Percentiles rank a stretch among this genome's conserved stretches.
phyloP scores from a whole-genome alignment of 345 rosid species.

The Rhodamnia rubescens region DNA sequence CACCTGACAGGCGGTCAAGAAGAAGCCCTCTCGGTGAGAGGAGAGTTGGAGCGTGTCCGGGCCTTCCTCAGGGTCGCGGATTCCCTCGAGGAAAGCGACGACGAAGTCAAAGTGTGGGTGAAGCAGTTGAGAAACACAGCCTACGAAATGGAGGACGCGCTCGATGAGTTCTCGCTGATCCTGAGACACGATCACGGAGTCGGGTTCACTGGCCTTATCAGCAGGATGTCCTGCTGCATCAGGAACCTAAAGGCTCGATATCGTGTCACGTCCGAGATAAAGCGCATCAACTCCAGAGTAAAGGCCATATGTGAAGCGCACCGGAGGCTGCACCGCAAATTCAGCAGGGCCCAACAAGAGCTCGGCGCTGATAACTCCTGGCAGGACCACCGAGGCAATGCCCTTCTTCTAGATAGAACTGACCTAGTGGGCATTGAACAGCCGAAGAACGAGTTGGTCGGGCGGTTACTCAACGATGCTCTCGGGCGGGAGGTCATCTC shows the following conservation, averaged over 20 bases:
- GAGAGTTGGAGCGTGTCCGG: slow-evolving; percentile 13
- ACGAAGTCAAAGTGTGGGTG: slow-evolving; percentile 16
- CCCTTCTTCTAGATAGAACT: slow-evolving; percentile 19
- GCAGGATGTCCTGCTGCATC: slow-evolving; percentile 8
- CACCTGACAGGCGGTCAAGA: not conserved
- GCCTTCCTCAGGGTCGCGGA: slow-evolving; percentile 20
- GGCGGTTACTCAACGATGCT: slow-evolving; percentile 4
- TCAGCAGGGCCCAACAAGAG: slow-evolving; percentile 2
- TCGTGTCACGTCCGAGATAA: slow-evolving; percentile 8
- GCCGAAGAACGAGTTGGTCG: slow-evolving; percentile 10
- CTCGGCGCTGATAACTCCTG: not conserved
- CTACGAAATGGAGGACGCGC: slow-evolving; percentile 19
- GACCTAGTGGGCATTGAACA: slow-evolving; percentile 29
- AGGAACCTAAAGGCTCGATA: slow-evolving; percentile 15
- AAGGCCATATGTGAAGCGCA: slow-evolving; percentile 8
- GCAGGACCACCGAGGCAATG: slow-evolving; percentile 14
- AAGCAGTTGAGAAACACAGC: slow-evolving; percentile 23
- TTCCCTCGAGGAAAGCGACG: slow-evolving; percentile 9
- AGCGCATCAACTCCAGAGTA: slow-evolving; percentile 8
- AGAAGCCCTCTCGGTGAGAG: not conserved
- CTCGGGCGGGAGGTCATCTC: slow-evolving; percentile 9
- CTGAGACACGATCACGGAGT: slow-evolving; percentile 3
- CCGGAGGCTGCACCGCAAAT: slow-evolving; percentile 2
- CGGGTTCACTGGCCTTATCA: slow-evolving; percentile 5
- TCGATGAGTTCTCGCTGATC: slow-evolving; percentile 17